Base-by-base conservation (phyloP, 202 grass and related monocot genomes). In the Bolboschoenoplectus hybrid region DNA sequence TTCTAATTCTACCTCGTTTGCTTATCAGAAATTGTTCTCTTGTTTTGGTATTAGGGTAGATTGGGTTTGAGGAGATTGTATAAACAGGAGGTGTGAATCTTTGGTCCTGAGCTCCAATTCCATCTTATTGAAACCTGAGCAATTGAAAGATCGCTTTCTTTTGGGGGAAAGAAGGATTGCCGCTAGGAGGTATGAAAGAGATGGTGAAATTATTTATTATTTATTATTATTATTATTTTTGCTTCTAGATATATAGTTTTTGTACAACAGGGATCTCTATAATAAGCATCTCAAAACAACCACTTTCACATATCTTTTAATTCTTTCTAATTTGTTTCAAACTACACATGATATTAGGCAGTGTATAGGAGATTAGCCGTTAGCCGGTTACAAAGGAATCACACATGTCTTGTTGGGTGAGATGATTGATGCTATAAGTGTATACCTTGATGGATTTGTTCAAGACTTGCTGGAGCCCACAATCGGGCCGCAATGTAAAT, bases 401-500 rank as follows among this genome's bases (percentile, higher is more conserved):
- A 58, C 43, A 58, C 75, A 80, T 80, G 75, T 43, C 75, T 61
- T 80, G 85, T n/a, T 70, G 84, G 55, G 67, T 87, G 84, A 88
- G 93, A 95, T 92, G 93, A 93, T 82, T 76, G 81, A 93, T 95
- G 93, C 67, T 88, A 35, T 81, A 66, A 60, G 75, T 8, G 19
- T 80, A 14, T 60, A 63, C 68, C 51, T 68, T 50, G 62, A 97
- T 97, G 94, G 89, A 94, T 40, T 88, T 90, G 45, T 47, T 97
- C 85, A 97, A 85, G 87, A 82, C 90, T 82, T 97, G 94, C 85
- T 97, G 91, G 91, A 90, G 83, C 17, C 87, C 90, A 52, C 80
- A 84, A 14, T 85, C 91, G 60, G 82, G 85, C 47, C 80, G 61
- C 61, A 69, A 77, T 58, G 81, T 86, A 65, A 88, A 56, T 40